Conservation (phyloP, 352 stramenopile genomes). For the Globisporangium nodosum region DNA sequence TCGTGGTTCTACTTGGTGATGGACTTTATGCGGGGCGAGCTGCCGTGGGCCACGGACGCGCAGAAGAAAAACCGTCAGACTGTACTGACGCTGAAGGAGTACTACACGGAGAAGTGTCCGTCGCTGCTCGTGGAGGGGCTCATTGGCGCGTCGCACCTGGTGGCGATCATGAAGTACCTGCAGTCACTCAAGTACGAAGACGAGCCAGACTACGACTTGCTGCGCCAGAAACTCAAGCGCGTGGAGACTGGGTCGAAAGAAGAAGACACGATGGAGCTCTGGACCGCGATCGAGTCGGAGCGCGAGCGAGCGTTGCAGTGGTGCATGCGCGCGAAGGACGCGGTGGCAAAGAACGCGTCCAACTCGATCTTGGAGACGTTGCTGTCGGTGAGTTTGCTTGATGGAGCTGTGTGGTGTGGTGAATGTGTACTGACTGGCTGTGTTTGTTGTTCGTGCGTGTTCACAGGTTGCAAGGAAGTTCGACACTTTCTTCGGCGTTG, state of each 20-base stretch:
- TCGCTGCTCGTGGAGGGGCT: conserved; percentile 69
- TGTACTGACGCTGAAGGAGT: conserved; percentile 77
- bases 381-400: conserved; percentile 24
- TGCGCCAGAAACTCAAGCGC: conserved; percentile 32
- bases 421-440: too few species aligned
- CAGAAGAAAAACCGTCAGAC: conserved; percentile 82
- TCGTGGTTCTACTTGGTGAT: conserved; percentile 89
- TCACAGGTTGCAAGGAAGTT: conserved; percentile 63
- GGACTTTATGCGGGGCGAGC: conserved; percentile 82
- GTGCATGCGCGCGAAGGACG: conserved; percentile 42
- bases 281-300: conserved; percentile 26
- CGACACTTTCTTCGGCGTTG: conserved; percentile 68
- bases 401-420: not conserved
- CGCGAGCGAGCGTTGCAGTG: conserved; percentile 41
- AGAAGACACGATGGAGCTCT: conserved; percentile 38
- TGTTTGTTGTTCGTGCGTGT: conserved; percentile 3
- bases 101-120: conserved; percentile 74
- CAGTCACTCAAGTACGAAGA: conserved; percentile 71
- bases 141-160: conserved; percentile 51
- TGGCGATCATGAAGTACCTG: conserved; percentile 77
- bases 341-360: conserved; percentile 28
- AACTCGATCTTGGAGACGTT: conserved; percentile 38
- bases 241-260: conserved; percentile 27
- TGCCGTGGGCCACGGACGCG: conserved; percentile 77
- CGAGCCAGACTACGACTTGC: conserved; percentile 55